A percentile compares a stretch with the other conserved stretches of the same genome.
These are phyloP conservation scores for Teratosphaeria nubilosa DNA, from an alignment of 2,329 filamentous ascomycete genomes.

Conservation along the genomic window DNA sequence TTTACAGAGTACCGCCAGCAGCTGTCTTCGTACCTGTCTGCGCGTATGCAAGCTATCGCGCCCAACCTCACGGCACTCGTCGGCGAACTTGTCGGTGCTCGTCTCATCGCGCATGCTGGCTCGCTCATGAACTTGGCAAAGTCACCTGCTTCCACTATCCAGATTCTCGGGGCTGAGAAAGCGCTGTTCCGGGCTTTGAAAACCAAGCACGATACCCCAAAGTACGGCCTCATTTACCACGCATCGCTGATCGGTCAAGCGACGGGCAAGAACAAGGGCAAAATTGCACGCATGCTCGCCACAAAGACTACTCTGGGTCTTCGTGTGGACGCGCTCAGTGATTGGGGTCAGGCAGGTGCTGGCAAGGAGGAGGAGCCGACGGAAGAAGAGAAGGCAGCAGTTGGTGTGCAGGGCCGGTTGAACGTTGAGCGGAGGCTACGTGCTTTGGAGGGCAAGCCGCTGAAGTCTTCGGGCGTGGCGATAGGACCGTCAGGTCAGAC, in stretches of 20 bases:
- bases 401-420: constrained; percentile 63
- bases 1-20: constrained; percentile 86
- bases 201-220: constrained; percentile 98
- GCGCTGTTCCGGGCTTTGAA: constrained; percentile 95
- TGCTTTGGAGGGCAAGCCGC: constrained; percentile 79
- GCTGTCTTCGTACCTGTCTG: constrained; percentile 78
- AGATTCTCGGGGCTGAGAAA: constrained; percentile 98
- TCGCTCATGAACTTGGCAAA: constrained; percentile 93
- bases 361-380: constrained; percentile 52
- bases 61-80: constrained; percentile 91
- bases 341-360: constrained; percentile 60
- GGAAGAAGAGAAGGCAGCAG: constrained; percentile 77
- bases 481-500: constrained; percentile 64
- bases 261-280: constrained; percentile 97
- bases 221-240: constrained; percentile 93
- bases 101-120: constrained; percentile 88
- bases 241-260: constrained; percentile 92
- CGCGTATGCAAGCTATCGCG: constrained; percentile 92
- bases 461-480: constrained; percentile 63
- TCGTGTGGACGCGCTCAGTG: constrained; percentile 79
- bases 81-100: constrained; percentile 85
- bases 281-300: constrained; percentile 93
- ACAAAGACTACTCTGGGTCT: constrained; percentile 89
- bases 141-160: constrained; percentile 87
- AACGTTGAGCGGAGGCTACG: constrained; percentile 69